These are phyloP conservation scores for Aureobasidium sp. DNA, from an alignment of 2,329 filamentous ascomycete species.

Conservation along the genomic window DNA sequence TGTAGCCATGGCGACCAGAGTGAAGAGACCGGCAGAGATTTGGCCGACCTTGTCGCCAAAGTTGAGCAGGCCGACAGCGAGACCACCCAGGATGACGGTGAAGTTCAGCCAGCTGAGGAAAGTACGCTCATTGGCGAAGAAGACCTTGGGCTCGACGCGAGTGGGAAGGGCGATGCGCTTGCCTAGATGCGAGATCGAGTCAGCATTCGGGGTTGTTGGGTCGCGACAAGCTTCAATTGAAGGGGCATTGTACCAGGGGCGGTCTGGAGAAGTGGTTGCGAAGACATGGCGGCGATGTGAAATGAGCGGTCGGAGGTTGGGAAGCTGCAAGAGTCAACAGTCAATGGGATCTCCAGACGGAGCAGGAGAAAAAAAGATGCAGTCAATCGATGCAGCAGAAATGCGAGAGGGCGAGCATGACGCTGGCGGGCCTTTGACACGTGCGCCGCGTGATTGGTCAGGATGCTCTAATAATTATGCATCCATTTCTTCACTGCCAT, in stretches of 20 bases:
- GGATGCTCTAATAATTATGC: slow-evolving; percentile 5
- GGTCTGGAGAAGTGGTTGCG: slow-evolving; percentile 90
- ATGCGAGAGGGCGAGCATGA: neutral
- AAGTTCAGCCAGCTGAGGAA: slow-evolving; percentile 99
- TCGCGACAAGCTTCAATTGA: neutral
- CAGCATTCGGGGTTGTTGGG: neutral
- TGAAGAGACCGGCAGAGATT: slow-evolving; percentile 91
- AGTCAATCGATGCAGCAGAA: slow-evolving; percentile 15
- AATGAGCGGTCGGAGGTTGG: neutral
- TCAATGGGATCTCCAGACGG: slow-evolving; percentile 8
- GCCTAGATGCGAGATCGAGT: slow-evolving; percentile 47
- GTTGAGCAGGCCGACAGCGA: slow-evolving; percentile 95
- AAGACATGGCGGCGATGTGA: slow-evolving; percentile 63
- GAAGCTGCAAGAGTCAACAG: neutral
- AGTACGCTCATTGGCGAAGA: slow-evolving; percentile 99
- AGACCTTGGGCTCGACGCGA: slow-evolving; percentile 97
- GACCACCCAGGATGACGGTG: slow-evolving; percentile 92
- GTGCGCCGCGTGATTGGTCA: slow-evolving; percentile 14
- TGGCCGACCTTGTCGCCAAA: slow-evolving; percentile 93
- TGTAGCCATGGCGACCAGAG: slow-evolving; percentile 83
- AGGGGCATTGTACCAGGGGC: slow-evolving; percentile 62
- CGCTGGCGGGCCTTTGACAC: neutral
- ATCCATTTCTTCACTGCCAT: neutral
- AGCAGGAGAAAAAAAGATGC: slow-evolving; percentile 21
- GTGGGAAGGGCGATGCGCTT: slow-evolving; percentile 98